Conservation (phyloP, 805 yeast genomes). For the Isabelozyma gotoi region DNA sequence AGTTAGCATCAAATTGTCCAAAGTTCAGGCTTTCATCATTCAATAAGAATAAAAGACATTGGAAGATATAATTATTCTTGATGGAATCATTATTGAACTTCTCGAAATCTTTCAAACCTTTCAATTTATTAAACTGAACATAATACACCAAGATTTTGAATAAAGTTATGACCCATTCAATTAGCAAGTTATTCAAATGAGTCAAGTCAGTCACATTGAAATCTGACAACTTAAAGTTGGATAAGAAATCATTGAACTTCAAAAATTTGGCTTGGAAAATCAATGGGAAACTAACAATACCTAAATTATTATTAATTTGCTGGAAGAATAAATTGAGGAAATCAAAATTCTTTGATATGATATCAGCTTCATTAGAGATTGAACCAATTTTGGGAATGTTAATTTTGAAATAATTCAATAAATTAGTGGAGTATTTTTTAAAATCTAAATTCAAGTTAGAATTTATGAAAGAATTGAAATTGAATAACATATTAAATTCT, state of each 20-base stretch:
- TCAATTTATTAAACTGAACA: conserved; percentile 9
- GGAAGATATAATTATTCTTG: conserved; percentile 23
- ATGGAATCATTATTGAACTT: conserved; percentile 11
- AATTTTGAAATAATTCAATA: neutral
- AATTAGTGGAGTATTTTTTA: neutral
- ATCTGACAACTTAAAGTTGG: conserved; percentile 12
- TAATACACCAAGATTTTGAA: conserved; percentile 40
- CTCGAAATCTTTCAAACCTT: neutral
- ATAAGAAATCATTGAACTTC: conserved; percentile 7
- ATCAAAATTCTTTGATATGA: neutral
- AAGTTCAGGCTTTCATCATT: conserved; percentile 8
- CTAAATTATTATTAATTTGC: conserved; percentile 48
- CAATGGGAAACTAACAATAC: conserved; percentile 50
- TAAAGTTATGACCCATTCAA: conserved; percentile 48
- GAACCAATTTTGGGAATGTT: neutral
- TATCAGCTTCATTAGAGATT: neutral
- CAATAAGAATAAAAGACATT: conserved; percentile 24
- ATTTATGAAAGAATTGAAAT: conserved; percentile 13
- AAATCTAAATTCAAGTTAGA: conserved; percentile 9
- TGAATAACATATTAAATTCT: conserved; percentile 38
- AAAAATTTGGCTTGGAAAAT: conserved; percentile 37
- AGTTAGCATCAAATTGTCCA: conserved; percentile 5
- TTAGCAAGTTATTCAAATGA: conserved; percentile 33
- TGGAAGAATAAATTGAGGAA: conserved; percentile 3
- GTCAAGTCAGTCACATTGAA: conserved; percentile 21